A percentile compares a stretch with the other conserved stretches of the same genome.
phyloP scores from a whole-genome alignment of 1,139 yeast genomes.

The Hyphopichia buzzinii region DNA sequence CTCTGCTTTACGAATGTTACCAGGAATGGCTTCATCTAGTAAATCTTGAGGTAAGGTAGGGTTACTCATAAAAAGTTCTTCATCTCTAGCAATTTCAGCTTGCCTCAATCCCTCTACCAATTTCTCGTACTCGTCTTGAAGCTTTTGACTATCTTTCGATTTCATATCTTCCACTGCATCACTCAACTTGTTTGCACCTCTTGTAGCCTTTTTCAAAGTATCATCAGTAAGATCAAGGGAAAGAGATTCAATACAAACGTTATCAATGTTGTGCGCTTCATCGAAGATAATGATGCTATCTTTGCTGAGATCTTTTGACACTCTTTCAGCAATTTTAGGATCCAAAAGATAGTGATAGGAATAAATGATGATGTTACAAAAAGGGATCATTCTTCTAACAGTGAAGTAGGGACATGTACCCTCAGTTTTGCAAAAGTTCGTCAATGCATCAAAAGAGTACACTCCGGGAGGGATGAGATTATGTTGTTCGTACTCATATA shows the following conservation, averaged over 20 bases:
- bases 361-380: slow-evolving; percentile 90
- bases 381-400: slow-evolving; percentile 95
- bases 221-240: slow-evolving; percentile 70
- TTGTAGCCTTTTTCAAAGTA: slow-evolving; percentile 41
- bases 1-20: slow-evolving; percentile 94
- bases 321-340: slow-evolving; percentile 96
- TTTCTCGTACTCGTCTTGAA: slow-evolving; percentile 88
- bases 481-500: slow-evolving; percentile 82
- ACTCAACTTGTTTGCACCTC: slow-evolving; percentile 77
- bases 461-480: slow-evolving; percentile 90
- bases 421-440: slow-evolving; percentile 70
- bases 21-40: slow-evolving; percentile 91
- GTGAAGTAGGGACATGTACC: slow-evolving; percentile 96
- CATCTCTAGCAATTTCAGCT: slow-evolving; percentile 69
- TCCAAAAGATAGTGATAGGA: slow-evolving; percentile 94
- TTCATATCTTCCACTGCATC: slow-evolving; percentile 81
- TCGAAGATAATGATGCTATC: slow-evolving; percentile 94
- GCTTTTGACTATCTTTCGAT: slow-evolving; percentile 72
- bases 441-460: slow-evolving; percentile 82
- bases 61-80: slow-evolving; percentile 80
- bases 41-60: slow-evolving; percentile 86
- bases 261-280: slow-evolving; percentile 98
- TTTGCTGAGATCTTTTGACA: slow-evolving; percentile 85
- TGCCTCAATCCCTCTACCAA: slow-evolving; percentile 86
- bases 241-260: slow-evolving; percentile 94